A percentile compares a stretch with the other conserved stretches of the same genome.
Conservation (phyloP, 1,139 yeast species). For the Spathaspora sp. region DNA sequence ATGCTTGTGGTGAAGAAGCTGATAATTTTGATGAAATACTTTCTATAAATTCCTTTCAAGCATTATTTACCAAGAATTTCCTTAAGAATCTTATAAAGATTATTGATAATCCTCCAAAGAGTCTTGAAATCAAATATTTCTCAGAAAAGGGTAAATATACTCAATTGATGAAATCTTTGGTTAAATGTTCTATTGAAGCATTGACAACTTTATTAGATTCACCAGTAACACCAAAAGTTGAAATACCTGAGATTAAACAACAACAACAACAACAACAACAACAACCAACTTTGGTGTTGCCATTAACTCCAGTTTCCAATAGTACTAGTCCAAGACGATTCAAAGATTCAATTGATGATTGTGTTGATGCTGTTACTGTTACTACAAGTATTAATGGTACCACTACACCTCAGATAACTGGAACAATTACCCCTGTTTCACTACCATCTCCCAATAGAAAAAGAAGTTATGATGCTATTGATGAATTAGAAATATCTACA, state of each 20-base stretch:
- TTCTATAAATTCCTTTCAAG: conserved; percentile 18
- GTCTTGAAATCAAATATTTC: conserved; percentile 43
- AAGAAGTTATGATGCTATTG: conserved; percentile 14
- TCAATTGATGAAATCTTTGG: conserved; percentile 37
- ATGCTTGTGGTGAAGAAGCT: conserved; percentile 8
- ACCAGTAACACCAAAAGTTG: conserved; percentile 14
- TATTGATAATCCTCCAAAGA: conserved; percentile 47
- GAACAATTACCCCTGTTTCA: conserved; percentile 13
- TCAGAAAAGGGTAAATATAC: conserved; percentile 36
- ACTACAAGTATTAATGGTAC: neutral
- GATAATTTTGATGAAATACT: conserved; percentile 17
- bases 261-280: too few species aligned
- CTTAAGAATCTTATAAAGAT: conserved; percentile 37
- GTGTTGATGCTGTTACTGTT: neutral
- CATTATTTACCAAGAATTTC: conserved; percentile 19
- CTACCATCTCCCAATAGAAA: conserved; percentile 14
- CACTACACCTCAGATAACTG: conserved; percentile 3
- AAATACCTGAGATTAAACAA: conserved; percentile 1
- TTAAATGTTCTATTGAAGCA: conserved; percentile 22
- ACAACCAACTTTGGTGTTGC: conserved; percentile 11
- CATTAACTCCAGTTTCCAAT: conserved; percentile 29
- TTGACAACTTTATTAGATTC: conserved; percentile 11
- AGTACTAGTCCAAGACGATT: conserved; percentile 25
- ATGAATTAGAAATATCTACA: conserved; percentile 11
- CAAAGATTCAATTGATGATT: conserved; percentile 3